phyloP scores from a whole-genome alignment of 2,329 filamentous ascomycete species.

The Emydomyces testavorans region DNA sequence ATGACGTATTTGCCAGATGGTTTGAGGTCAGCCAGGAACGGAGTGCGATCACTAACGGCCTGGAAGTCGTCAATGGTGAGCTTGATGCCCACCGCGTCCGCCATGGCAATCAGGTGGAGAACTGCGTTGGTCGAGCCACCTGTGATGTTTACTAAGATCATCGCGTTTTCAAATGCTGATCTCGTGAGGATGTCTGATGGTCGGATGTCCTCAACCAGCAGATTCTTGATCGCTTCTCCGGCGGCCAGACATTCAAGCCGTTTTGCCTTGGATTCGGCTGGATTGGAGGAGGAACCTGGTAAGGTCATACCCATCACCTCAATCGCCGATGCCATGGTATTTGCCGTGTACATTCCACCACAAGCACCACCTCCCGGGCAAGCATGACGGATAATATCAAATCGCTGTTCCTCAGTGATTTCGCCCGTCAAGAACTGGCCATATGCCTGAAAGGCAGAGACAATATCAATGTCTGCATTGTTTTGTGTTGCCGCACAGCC shows the following conservation, averaged over 20 bases:
- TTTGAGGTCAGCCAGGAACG: constrained; percentile 72
- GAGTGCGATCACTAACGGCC: constrained; percentile 63
- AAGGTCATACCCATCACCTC: constrained; percentile 66
- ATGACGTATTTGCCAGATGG: constrained; percentile 58
- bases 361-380: constrained; percentile 77
- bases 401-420: constrained; percentile 81
- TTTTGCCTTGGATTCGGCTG: constrained; percentile 63
- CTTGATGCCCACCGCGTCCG: constrained; percentile 68
- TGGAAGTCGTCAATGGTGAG: constrained; percentile 82
- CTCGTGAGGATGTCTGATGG: constrained; percentile 69
- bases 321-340: constrained; percentile 65
- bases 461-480: constrained; percentile 72
- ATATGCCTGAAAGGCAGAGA: constrained; percentile 96
- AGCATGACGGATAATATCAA: constrained; percentile 87
- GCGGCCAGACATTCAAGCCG: constrained; percentile 59
- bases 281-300: constrained; percentile 70
- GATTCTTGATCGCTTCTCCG: constrained; percentile 60
- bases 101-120: constrained; percentile 72
- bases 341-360: constrained; percentile 74
- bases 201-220: constrained; percentile 64
- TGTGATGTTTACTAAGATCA: constrained; percentile 70
- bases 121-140: constrained; percentile 80
- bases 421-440: constrained; percentile 87
- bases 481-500: constrained; percentile 69
- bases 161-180: constrained; percentile 72